These are phyloP conservation scores for Citrullus colocynthis DNA, from an alignment of 306 rosid species.

Conservation along the genomic window DNA sequence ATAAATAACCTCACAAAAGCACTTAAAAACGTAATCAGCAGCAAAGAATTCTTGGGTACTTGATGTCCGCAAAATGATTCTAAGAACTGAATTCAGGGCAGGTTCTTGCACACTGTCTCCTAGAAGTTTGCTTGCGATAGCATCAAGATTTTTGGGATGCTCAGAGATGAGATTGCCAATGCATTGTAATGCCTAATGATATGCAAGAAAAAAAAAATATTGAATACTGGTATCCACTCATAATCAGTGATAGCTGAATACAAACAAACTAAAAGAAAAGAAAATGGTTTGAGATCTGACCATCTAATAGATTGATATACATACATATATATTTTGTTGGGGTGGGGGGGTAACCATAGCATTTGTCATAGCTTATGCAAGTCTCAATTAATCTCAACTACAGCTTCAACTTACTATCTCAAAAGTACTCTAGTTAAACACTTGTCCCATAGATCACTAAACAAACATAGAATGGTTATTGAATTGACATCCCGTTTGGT, in stretches of 20 bases:
- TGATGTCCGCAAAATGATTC: slow-evolving; percentile 78
- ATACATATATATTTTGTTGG: too few relatives aligned
- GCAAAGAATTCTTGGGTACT: slow-evolving; percentile 76
- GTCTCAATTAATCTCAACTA: background rate
- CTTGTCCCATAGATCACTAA: background rate
- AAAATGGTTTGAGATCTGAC: background rate
- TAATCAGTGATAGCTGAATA: background rate
- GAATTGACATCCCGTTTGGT: background rate
- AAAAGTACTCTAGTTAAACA: background rate
- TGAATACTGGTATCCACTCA: background rate
- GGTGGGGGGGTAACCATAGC: too few relatives aligned
- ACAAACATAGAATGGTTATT: background rate
- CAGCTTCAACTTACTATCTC: background rate
- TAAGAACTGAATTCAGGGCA: slow-evolving; percentile 73
- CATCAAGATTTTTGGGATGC: slow-evolving; percentile 64
- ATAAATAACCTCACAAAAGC: slow-evolving; percentile 79
- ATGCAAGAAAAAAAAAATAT: slow-evolving; percentile 6
- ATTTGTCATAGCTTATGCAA: background rate
- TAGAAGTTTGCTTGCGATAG: slow-evolving; percentile 64
- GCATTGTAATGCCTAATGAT: slow-evolving; percentile 62
- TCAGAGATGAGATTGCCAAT: slow-evolving; percentile 72
- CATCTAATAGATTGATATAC: background rate
- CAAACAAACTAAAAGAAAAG: background rate
- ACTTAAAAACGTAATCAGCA: slow-evolving; percentile 72
- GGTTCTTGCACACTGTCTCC: slow-evolving; percentile 85